Percentiles rank a stretch among this genome's conserved stretches.
Evolutionary conservation across 225 moss, liverwort and hornwort genomes (phyloP).

Genomic region (Climacium dendroides): DNA sequence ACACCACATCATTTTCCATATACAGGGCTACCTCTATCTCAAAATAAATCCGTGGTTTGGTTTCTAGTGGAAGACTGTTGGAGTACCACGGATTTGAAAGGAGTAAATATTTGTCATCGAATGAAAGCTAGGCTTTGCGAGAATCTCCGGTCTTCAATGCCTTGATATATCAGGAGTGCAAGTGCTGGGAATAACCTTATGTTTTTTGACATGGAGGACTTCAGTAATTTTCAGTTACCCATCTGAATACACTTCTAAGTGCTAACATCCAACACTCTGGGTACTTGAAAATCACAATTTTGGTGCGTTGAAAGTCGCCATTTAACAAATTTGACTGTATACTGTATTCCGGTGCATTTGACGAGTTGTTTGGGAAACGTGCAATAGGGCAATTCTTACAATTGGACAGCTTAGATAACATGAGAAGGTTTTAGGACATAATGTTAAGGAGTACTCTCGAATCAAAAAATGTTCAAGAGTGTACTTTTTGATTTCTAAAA

Average conservation of each 20-base stretch:
- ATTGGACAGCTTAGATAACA: neutral
- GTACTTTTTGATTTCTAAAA: rapidly evolving
- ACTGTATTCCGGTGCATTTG: neutral
- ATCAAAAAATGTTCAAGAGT: neutral
- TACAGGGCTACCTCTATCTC: neutral
- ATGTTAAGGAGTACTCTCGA: neutral
- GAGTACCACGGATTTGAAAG: neutral
- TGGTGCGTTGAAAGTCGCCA: neutral
- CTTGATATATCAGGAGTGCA: no score
- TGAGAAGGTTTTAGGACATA: neutral
- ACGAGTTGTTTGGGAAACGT: neutral
- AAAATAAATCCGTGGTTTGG: neutral
- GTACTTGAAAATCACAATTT: neutral
- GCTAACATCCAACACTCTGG: neutral
- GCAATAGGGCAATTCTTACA: neutral
- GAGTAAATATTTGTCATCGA: neutral
- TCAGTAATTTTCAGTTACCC: neutral
- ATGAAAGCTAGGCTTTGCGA: no score
- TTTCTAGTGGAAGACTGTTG: no score
- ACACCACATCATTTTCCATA: no score
- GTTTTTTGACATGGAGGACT: neutral
- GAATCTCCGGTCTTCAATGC: neutral
- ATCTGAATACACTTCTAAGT: neutral
- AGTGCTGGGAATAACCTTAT: neutral
- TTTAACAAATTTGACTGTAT: neutral